These are phyloP conservation scores for Mimosa bimucronata DNA, from an alignment of 306 rosid genomes.

Conservation along the genomic window DNA sequence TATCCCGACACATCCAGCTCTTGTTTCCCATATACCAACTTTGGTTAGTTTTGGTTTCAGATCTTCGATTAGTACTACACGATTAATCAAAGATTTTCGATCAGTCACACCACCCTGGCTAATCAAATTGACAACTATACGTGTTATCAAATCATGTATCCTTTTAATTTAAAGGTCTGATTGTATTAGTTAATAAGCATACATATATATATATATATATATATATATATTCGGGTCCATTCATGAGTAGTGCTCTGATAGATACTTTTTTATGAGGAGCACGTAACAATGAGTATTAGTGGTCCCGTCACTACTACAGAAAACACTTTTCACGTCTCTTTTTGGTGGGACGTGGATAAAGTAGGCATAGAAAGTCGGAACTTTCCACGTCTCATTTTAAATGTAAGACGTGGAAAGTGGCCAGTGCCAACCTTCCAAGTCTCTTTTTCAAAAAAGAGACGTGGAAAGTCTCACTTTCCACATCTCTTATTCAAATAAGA, in stretches of 20 bases:
- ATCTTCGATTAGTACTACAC: conserved; percentile 15
- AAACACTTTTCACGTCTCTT: no score
- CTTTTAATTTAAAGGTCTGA: not conserved
- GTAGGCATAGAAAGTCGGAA: no score
- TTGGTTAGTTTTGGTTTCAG: conserved; percentile 25
- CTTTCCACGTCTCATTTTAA: no score
- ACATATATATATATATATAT: no score
- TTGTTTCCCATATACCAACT: conserved; percentile 69
- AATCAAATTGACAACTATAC: conserved; percentile 31
- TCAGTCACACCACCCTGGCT: conserved; percentile 35
- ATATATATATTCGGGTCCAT: not conserved
- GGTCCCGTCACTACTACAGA: no score
- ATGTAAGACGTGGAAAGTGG: no score
- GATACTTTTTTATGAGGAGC: not conserved
- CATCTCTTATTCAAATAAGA: no score
- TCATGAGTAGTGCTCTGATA: not conserved
- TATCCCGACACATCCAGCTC: conserved; percentile 56
- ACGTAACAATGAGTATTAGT: not conserved
- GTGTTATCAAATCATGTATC: not conserved
- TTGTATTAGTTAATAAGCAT: not conserved
- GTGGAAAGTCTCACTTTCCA: no score
- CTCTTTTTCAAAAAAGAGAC: no score
- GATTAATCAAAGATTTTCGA: conserved; percentile 26
- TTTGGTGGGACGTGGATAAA: no score
- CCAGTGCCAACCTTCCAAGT: no score